phyloP scores from a whole-genome alignment of 108 stramenopile species.

The Cyclotella atomus region DNA sequence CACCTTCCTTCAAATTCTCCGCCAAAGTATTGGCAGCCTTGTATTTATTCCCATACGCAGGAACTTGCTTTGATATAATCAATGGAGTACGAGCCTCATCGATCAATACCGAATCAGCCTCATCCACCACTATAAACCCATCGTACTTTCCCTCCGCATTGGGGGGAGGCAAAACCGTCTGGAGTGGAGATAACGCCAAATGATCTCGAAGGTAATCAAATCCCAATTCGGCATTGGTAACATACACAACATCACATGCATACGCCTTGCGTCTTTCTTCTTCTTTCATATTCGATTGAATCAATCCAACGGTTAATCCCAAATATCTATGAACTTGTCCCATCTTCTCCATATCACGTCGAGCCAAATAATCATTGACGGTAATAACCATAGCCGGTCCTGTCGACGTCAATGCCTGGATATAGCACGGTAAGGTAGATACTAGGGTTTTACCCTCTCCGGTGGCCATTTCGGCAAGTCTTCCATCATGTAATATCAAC shows the following conservation, averaged over 20 bases:
- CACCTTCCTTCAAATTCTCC: constrained; percentile 75
- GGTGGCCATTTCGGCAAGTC: constrained; percentile 95
- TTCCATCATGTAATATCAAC: constrained; percentile 89
- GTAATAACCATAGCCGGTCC: constrained; percentile 87
- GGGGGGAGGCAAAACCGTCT: constrained; percentile 74
- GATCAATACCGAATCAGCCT: constrained; percentile 96
- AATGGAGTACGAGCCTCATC: constrained; percentile 96
- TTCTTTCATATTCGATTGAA: constrained; percentile 87
- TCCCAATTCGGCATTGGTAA: constrained; percentile 94
- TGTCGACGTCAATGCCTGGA: constrained; percentile 77
- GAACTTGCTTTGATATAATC: constrained; percentile 93
- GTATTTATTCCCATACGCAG: constrained; percentile 85
- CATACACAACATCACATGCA: constrained; percentile 93
- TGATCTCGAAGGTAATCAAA: constrained; percentile 96
- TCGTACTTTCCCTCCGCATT: constrained; percentile 69
- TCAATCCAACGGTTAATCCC: constrained; percentile 92
- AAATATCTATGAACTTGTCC: constrained; percentile 93
- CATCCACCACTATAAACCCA: constrained; percentile 95
- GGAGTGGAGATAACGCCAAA: constrained; percentile 74
- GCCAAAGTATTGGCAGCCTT: constrained; percentile 77
- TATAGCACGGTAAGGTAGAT: constrained; percentile 86
- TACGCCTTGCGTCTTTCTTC: constrained; percentile 86
- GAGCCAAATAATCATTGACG: constrained; percentile 96
- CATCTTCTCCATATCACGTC: constrained; percentile 95
- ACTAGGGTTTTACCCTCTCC: constrained; percentile 98